Evolutionary conservation across 1,139 yeast genomes (phyloP), one percentile per base, ranked within the genome.

Genomic region (Lodderomyces beijingensis): DNA sequence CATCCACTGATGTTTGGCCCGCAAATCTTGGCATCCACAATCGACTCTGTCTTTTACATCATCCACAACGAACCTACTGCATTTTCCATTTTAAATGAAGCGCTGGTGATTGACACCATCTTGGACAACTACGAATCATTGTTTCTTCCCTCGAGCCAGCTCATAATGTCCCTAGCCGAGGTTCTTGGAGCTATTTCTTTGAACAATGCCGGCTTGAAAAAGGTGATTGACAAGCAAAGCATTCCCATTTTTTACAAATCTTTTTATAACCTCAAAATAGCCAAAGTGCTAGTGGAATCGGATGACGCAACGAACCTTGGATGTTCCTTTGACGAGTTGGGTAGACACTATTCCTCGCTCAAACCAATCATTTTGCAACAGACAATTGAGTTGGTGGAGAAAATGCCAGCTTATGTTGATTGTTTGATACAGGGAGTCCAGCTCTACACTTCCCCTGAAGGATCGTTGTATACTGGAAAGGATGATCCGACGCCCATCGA

Each of bases 11-110:
- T 74, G 0, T 86, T 88, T 61, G 96, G 96, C 0, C 77, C 79
- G 20, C 70, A 76, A 15, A 59, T 86, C n/a, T 57, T 85, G 13
- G 68, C 87, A 0, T 65, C 75, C 13, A 72, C 87, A 0, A 57
- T 89, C 24, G 84, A 78, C 43, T 74, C 82, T 14, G 70, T 88
- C 16, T 74, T 82, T 30, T 74, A 75, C 21, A 85, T 88, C 42
- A 77, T 89, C 30, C 93, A 89, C 51, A 85, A 84, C 44, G 97
- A 89, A 48, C 96, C 97, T 3, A 87, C 96, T 0, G 87, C 95
- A 3, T 88, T 74, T 49, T 72, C 86, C 3, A 82, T 89, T 31
- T 68, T 89, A 46, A 79, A 76, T 32, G 97, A 89, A 53, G 84
- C 94, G 0, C 74, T 77, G 2, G 77, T 86, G 1, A 74, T 88